phyloP scores from a whole-genome alignment of 345 rosid species.

The Ceriops decandra region DNA sequence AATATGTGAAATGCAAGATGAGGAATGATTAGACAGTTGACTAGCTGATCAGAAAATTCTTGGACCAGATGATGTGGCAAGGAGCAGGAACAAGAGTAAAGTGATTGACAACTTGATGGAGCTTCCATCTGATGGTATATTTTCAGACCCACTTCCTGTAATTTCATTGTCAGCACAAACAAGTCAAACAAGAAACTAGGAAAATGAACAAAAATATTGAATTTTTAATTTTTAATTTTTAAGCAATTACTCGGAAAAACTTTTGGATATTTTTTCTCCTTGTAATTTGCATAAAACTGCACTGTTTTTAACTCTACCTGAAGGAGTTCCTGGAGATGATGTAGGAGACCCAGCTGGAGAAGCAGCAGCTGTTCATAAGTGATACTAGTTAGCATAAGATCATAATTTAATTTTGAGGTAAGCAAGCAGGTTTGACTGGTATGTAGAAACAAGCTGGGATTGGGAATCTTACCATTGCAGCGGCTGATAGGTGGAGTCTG shows the following conservation, averaged over 20 bases:
- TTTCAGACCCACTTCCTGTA: slow-evolving; percentile 59
- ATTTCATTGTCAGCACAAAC: background rate
- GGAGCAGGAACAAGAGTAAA: slow-evolving; percentile 43
- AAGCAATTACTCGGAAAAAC: background rate
- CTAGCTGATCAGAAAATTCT: slow-evolving; percentile 21
- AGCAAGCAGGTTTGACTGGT: background rate
- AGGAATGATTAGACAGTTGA: background rate
- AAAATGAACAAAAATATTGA: background rate
- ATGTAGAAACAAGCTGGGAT: background rate
- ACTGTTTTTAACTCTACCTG: slow-evolving; percentile 42
- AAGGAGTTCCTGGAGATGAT: slow-evolving; percentile 41
- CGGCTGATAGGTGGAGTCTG: slow-evolving; percentile 66
- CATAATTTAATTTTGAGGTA: background rate
- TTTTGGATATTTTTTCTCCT: background rate
- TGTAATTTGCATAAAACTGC: too few species aligned
- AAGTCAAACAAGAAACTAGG: background rate
- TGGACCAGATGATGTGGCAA: slow-evolving; percentile 49
- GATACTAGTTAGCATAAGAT: slow-evolving; percentile 11
- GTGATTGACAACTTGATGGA: slow-evolving; percentile 49
- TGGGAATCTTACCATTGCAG: slow-evolving; percentile 52
- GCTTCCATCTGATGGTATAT: slow-evolving; percentile 66
- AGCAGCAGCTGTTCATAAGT: slow-evolving; percentile 21
- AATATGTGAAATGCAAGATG: background rate
- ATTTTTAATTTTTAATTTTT: background rate
- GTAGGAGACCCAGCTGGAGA: slow-evolving; percentile 54